A percentile compares a stretch with the other conserved stretches of the same genome.
Evolutionary conservation across 2,329 filamentous ascomycete genomes (phyloP).

Genomic region (Neopestalotiopsis rosae): DNA sequence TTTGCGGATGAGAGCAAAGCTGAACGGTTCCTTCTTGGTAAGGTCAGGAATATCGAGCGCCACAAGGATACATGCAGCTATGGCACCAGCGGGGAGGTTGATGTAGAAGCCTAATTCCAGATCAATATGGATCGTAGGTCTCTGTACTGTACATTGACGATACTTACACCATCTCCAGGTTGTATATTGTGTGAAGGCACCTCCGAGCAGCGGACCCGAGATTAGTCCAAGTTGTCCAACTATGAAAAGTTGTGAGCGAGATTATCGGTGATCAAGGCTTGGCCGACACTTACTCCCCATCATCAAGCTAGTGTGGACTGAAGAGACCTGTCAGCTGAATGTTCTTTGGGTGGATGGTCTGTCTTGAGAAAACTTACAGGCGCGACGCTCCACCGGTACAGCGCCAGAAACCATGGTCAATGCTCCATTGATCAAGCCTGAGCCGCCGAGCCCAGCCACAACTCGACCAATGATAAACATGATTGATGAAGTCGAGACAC

Average conservation of each 20-base stretch:
- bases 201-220: conserved; percentile 52
- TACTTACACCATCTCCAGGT: conserved; percentile 52
- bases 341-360: neutral
- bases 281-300: conserved; percentile 24
- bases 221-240: conserved; percentile 48
- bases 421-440: conserved; percentile 53
- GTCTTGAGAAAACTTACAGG: conserved; percentile 21
- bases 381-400: conserved; percentile 43
- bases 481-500: conserved; percentile 45
- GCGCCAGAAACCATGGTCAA: conserved; percentile 52
- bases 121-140: neutral
- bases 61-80: conserved; percentile 36
- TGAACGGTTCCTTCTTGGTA: conserved; percentile 29
- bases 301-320: conserved; percentile 18
- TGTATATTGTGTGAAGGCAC: conserved; percentile 43
- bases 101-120: conserved; percentile 44
- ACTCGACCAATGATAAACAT: conserved; percentile 60
- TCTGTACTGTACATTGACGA: neutral
- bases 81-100: conserved; percentile 47
- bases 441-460: conserved; percentile 54
- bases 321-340: neutral
- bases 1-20: conserved; percentile 19
- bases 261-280: neutral
- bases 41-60: conserved; percentile 42
- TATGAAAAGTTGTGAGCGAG: conserved; percentile 13